Evolutionary conservation across 1,139 yeast species (phyloP).

Genomic region (Geotrichum citri-aurantii): DNA sequence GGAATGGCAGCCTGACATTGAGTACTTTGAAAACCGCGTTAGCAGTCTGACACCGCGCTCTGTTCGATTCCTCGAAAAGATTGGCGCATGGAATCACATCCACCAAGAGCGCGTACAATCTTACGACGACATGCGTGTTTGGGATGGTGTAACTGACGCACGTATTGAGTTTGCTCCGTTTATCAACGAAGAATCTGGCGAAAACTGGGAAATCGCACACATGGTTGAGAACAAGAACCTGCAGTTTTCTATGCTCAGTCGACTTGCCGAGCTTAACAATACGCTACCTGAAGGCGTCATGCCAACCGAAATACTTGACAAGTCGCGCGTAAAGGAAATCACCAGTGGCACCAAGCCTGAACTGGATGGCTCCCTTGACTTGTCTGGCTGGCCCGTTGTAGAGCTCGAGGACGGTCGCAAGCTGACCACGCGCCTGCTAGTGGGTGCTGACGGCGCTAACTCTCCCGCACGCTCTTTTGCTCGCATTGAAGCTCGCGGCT

Average conservation of each 20-base stretch:
- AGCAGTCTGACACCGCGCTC: conserved; percentile 83
- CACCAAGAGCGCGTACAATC: conserved; percentile 64
- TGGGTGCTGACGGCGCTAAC: conserved; percentile 96
- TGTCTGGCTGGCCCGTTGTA: conserved; percentile 70
- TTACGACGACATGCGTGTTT: conserved; percentile 77
- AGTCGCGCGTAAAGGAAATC: conserved; percentile 52
- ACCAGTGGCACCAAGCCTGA: conserved; percentile 34
- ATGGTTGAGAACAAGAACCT: conserved; percentile 88
- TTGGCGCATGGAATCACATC: conserved; percentile 73
- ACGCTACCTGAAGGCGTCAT: conserved; percentile 22
- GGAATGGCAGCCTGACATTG: conserved; percentile 51
- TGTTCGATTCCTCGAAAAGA: conserved; percentile 55
- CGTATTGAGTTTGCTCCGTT: conserved; percentile 65
- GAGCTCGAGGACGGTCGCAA: conserved; percentile 59
- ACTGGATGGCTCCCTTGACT: conserved; percentile 31
- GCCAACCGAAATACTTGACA: conserved; percentile 50
- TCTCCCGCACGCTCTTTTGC: conserved; percentile 87
- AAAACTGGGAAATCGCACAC: conserved; percentile 48
- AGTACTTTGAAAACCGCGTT: conserved; percentile 66
- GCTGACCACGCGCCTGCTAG: conserved; percentile 63
- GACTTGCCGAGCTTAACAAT: conserved; percentile 48
- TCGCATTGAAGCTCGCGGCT: conserved; percentile 79
- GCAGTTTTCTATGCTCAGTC: conserved; percentile 60
- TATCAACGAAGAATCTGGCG: conserved; percentile 21
- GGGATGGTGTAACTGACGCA: conserved; percentile 74